Conservation (phyloP, 495 filamentous ascomycete genomes). For the Xylona heveae region DNA sequence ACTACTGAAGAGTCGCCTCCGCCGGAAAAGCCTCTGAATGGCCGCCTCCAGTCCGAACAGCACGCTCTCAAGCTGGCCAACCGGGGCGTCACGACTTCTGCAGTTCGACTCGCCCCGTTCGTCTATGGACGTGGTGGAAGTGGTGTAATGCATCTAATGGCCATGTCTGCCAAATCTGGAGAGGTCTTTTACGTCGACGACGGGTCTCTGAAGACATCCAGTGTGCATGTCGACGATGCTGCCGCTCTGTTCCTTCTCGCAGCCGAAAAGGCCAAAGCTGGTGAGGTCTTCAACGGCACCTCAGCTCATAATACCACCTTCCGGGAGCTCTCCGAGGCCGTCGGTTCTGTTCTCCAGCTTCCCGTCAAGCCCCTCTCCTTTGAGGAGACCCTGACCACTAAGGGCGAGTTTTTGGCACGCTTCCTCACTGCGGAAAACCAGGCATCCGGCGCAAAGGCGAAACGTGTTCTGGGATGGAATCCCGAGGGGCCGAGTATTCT, state of each 20-base stretch:
- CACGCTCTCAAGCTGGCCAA: constrained; percentile 10
- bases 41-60: constrained; percentile 11
- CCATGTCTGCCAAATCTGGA: constrained; percentile 8
- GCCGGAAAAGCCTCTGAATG: constrained; percentile 7
- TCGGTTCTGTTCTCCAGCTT: constrained; percentile 11
- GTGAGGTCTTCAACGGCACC: constrained; percentile 15
- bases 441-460: constrained; percentile 15
- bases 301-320: constrained; percentile 10
- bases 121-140: constrained; percentile 22
- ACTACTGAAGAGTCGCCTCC: constrained; percentile 15
- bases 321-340: constrained; percentile 13
- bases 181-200: constrained; percentile 9
- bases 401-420: constrained; percentile 12
- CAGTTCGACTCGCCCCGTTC: constrained; percentile 18
- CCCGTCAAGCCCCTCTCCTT: constrained; percentile 9
- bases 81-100: constrained; percentile 14
- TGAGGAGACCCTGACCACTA: constrained; percentile 8
- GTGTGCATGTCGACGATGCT: constrained; percentile 22
- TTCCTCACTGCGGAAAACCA: constrained; percentile 13
- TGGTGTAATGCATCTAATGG: constrained; percentile 13
- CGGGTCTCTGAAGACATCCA: constrained; percentile 8
- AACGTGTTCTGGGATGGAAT: constrained; percentile 16
- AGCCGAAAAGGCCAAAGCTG: constrained; percentile 10
- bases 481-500: constrained; percentile 11
- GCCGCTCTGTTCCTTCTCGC: constrained; percentile 19